These are phyloP conservation scores for Fagus sylvatica DNA, from an alignment of 306 rosid species.

Conservation along the genomic window DNA sequence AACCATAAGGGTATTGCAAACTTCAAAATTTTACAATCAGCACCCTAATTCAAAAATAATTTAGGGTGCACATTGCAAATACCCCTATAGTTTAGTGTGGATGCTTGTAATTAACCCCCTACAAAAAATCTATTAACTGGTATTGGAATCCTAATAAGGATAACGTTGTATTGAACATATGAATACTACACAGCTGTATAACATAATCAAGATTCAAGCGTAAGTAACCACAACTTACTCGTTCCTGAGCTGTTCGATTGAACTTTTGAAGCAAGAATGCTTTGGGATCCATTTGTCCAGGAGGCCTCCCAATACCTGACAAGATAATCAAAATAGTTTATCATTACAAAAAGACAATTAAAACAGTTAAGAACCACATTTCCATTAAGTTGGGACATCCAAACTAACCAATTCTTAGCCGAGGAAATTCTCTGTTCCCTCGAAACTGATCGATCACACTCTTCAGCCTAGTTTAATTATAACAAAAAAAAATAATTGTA, in stretches of 20 bases:
- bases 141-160: too few relatives aligned
- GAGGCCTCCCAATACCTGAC: constrained; percentile 78
- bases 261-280: constrained; percentile 92
- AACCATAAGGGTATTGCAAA: too few relatives aligned
- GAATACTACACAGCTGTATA: background rate
- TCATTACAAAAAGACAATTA: background rate
- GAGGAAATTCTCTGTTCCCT: constrained; percentile 81
- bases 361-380: background rate
- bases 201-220: background rate
- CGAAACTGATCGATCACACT: constrained; percentile 78
- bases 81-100: too few relatives aligned
- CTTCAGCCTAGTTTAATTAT: constrained; percentile 61
- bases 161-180: constrained; percentile 11
- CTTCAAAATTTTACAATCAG: too few relatives aligned
- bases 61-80: too few relatives aligned
- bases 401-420: constrained; percentile 77
- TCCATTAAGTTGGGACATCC: too few relatives aligned
- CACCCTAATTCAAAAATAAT: too few relatives aligned
- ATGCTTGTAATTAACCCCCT: too few relatives aligned
- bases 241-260: constrained; percentile 66
- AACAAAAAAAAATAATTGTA: constrained; percentile 18
- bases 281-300: constrained; percentile 99
- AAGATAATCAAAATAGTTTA: constrained; percentile 1
- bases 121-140: too few relatives aligned
- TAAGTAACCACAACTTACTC: constrained; percentile 52